Percentiles rank a stretch among this genome's conserved stretches.
These are phyloP conservation scores for Dioszegia aurantiaca DNA, from an alignment of 768 basidiomycete species.

Conservation along the genomic window DNA sequence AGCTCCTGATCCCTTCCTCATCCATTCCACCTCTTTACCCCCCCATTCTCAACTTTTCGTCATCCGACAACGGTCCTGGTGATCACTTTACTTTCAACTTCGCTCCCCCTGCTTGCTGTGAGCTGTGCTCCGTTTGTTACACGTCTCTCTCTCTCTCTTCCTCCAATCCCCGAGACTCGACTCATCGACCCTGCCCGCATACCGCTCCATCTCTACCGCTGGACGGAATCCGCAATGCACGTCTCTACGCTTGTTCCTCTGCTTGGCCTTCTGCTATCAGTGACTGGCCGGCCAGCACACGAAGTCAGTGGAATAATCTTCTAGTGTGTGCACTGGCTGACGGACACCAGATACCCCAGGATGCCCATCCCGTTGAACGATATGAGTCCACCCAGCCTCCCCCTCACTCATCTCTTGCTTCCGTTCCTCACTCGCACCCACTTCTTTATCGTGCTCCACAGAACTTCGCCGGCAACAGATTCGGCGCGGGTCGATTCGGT, in stretches of 20 bases:
- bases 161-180: not conserved
- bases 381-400: not conserved
- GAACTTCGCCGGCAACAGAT: not conserved
- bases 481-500: conserved; percentile 1
- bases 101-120: not conserved
- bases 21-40: not conserved
- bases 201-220: too few species aligned
- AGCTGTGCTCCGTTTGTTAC: not conserved
- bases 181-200: not conserved
- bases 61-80: not conserved
- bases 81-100: not conserved
- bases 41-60: not conserved
- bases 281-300: conserved; percentile 1
- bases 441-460: not conserved
- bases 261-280: not conserved
- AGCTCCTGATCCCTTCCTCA: not conserved
- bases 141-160: not conserved
- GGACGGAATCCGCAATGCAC: not conserved
- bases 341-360: not conserved
- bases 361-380: not conserved
- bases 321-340: not conserved
- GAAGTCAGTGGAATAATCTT: not conserved
- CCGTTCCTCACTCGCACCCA: not conserved
- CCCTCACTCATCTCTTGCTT: not conserved
- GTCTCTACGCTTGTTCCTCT: not conserved